Evolutionary conservation across 176 grass and related monocot species (phyloP).

Genomic region (Bonia amplexicaulis): DNA sequence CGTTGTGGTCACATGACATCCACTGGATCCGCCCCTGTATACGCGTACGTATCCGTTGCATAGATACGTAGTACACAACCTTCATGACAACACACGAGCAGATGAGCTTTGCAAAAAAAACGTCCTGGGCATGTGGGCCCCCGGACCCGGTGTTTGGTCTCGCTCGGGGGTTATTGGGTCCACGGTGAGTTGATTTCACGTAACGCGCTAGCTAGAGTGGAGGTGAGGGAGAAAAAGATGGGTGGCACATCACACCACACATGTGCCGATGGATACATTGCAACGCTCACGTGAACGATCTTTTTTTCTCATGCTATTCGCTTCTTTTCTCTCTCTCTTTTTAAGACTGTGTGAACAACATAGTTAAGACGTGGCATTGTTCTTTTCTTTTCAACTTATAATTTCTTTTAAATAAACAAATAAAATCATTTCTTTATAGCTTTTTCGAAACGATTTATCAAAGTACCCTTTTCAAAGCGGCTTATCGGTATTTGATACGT

Average conservation of each 20-base stretch:
- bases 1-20: too few species aligned
- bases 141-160: neutral
- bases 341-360: too few species aligned
- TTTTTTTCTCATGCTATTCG: neutral
- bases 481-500: too few species aligned
- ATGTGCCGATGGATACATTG: neutral
- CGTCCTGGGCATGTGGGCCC: neutral
- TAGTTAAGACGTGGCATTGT: too few species aligned
- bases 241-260: neutral
- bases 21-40: too few species aligned
- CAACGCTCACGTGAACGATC: neutral
- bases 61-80: neutral
- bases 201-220: neutral
- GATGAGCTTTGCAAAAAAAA: neutral
- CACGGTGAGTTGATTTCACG: constrained; percentile 36
- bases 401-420: too few species aligned
- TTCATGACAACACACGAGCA: neutral
- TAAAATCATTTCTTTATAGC: rapidly evolving
- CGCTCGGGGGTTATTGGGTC: neutral
- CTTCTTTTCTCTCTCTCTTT: neutral
- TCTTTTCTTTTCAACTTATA: too few species aligned
- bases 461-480: rapidly evolving
- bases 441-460: too few species aligned
- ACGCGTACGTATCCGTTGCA: neutral
- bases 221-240: neutral